Conservation (phyloP, 2,329 filamentous ascomycete species). For the Calonectria hawksworthii region DNA sequence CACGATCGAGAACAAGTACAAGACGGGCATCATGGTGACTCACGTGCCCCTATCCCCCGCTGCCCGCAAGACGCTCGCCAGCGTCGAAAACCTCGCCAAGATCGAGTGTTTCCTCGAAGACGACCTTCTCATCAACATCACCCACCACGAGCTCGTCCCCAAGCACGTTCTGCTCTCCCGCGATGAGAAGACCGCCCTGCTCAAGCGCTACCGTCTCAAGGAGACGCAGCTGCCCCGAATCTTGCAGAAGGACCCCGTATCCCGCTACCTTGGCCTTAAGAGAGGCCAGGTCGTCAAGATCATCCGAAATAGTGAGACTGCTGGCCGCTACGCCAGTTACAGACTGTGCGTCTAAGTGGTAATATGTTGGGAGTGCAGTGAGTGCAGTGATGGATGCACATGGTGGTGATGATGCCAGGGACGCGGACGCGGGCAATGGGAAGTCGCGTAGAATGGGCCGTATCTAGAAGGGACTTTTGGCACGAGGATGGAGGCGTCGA, state of each 20-base stretch:
- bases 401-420: not conserved
- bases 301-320: conserved; percentile 94
- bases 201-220: conserved; percentile 94
- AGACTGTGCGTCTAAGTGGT: conserved; percentile 71
- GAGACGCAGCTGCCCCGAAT: conserved; percentile 97
- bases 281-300: conserved; percentile 98
- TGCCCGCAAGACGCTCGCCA: conserved; percentile 87
- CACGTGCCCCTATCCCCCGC: conserved; percentile 86
- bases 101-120: conserved; percentile 97
- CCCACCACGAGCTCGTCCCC: conserved; percentile 95
- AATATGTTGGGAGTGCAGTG: not conserved
- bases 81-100: conserved; percentile 80
- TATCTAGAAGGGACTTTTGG: conserved; percentile 35
- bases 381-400: conserved; percentile 2
- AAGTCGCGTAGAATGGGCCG: conserved; percentile 22
- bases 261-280: conserved; percentile 90
- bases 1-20: conserved; percentile 84
- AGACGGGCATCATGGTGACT: conserved; percentile 92
- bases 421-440: not conserved
- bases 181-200: conserved; percentile 88
- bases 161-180: conserved; percentile 91
- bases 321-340: conserved; percentile 96
- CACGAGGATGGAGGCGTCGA: conserved; percentile 46
- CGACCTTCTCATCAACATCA: conserved; percentile 97
- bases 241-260: conserved; percentile 90